These are phyloP conservation scores for Ligustrum vulgare DNA, from an alignment of 257 asterid species.

Conservation along the genomic window DNA sequence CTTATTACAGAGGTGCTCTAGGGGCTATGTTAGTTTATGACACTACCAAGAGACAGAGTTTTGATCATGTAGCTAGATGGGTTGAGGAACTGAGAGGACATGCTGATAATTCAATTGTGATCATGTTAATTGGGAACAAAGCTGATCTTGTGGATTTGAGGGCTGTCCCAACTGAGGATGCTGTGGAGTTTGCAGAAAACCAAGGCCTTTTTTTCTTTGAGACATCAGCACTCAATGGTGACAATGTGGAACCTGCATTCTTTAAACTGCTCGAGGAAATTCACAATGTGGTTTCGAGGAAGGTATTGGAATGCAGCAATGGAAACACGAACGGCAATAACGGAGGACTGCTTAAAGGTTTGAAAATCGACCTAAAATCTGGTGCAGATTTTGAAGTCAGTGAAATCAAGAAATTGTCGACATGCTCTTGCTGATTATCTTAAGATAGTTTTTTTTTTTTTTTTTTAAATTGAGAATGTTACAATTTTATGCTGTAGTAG, in stretches of 20 bases:
- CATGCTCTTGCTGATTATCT: conserved; percentile 59
- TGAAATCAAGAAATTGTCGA: conserved; percentile 64
- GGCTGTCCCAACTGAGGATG: conserved; percentile 58
- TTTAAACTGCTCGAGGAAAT: conserved; percentile 55
- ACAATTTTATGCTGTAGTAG: not conserved
- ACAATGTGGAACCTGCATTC: conserved; percentile 59
- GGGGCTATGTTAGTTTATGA: conserved; percentile 82
- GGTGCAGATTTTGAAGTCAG: conserved; percentile 64
- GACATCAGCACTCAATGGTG: conserved; percentile 62
- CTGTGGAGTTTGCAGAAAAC: conserved; percentile 50
- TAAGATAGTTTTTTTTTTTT: no score
- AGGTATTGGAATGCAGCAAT: conserved; percentile 40
- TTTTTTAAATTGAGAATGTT: not conserved
- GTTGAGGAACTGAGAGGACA: conserved; percentile 69
- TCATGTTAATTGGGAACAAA: conserved; percentile 62
- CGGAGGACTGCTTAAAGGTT: conserved; percentile 41
- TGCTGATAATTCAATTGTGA: conserved; percentile 53
- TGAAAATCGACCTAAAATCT: conserved; percentile 45
- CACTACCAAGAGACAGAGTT: conserved; percentile 54
- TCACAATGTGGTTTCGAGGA: conserved; percentile 50
- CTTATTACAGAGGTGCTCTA: conserved; percentile 69
- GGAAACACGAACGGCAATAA: conserved; percentile 25
- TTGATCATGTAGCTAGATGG: conserved; percentile 68
- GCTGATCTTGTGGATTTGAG: conserved; percentile 57
- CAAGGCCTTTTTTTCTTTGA: conserved; percentile 61